Base-by-base conservation (phyloP, 768 basidiomycete species). In the Suillus cothurnatus region DNA sequence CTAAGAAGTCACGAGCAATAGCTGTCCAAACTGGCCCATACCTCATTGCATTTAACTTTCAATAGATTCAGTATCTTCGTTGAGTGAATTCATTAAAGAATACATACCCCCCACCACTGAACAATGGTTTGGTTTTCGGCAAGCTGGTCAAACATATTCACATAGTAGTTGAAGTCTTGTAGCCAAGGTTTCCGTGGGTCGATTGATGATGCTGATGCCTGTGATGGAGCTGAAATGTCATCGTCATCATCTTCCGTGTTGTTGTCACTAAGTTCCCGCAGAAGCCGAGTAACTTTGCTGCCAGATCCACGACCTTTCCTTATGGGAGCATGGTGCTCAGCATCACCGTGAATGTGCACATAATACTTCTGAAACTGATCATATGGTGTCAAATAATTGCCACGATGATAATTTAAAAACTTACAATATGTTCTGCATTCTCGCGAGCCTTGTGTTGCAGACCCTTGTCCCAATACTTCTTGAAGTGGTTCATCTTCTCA, bases 1-100 rank as follows among this genome's bases (percentile, higher is more conserved):
- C 61, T 7, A 81, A 72, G 19, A 77, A 77, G 66, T 81, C 78
- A 4, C 68, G 67, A 7, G 80, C 79, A 6, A 81, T 68, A 0
- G 76, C 75, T 1, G 74, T 72, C 78, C 78, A 80, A 0, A 71
- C 70, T 2, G 72, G 77, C 26, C 49, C 26, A 62, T 74, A 75
- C 1, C 69, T 64, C 7, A 36, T 31, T 4, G 67, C 53, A 68
- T 78, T 74, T 17, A 67, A 38, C 76, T 77, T 26, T n/a, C n/a
- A 38, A 61, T 43, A 50, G 14, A 50, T 50, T 50, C 15, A 50
- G 14, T 50, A 50, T 50, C 14, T 28, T 28, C 15, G 3, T 50
- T 26, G 6, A 50, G 49, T 28, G n/a, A 15, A 28, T 28, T 50
- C 78, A 76, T n/a, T n/a, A n/a, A n/a, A n/a, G n/a, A n/a, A n/a